Evolutionary conservation across 768 basidiomycete genomes (phyloP), one percentile per base, ranked within the genome.

Genomic region (Tulasnella sp.): DNA sequence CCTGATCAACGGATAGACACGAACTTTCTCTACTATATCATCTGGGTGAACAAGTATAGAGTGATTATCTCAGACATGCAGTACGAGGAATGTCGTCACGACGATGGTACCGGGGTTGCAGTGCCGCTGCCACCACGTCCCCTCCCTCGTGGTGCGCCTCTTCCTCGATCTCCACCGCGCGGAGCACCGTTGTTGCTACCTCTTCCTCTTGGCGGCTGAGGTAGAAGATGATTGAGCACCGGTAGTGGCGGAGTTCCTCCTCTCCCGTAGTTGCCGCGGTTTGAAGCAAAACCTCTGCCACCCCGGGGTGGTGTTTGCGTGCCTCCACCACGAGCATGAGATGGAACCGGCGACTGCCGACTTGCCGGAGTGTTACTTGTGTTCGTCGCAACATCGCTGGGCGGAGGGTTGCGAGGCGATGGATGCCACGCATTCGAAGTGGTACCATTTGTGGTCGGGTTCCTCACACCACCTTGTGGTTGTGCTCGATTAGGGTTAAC

Each of bases 91-190:
- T 39, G 19, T 19, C 19, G 37, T 52, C 25, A 36, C 23, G 34
- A 37, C 8, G 50, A 52, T 36, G 50, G 50, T 5, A 52, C 50
- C 9, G 50, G 50, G 15, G 12, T 21, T 11, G 32, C n/a, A 35
- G 50, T 36, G 32, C n/a, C n/a, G n/a, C n/a, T n/a, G n/a, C n/a
- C n/a, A 21, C 50, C 50, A 17, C 50, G 34, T 7, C 50, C 50
- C 27, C 50, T 35, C 17, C 50, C 50, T 25, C 50, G 32, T 6
- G 19, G 34, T 5, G 19, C 55, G 12, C 55, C 55, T 21, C 55
- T 41, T 6, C 55, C 53, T 27, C 53, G 9, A 31, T n/a, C 15
- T 58, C 41, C 27, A 25, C 41, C n/a, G 27, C 23, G 23, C n/a
- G n/a, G 21, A 9, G 23, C 6, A n/a, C 54, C 54, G 9, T 31